Percentiles rank a stretch among this genome's conserved stretches.
Conservation (phyloP, 1,284 basidiomycete genomes). For the Ceratobasidium sp. region DNA sequence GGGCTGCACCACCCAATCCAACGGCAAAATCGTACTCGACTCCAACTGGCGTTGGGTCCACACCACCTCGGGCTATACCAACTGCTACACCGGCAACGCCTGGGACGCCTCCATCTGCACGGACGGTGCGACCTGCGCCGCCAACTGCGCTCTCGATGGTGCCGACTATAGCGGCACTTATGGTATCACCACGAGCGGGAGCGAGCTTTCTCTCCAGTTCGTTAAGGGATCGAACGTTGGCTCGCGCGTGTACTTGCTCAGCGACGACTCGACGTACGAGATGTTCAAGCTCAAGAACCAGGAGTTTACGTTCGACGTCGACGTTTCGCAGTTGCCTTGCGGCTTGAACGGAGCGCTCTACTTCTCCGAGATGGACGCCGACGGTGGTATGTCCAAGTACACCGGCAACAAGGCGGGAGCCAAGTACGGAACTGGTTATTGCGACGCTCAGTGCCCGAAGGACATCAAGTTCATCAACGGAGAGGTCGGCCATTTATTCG, state of each 20-base stretch:
- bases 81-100: slow-evolving; percentile 67
- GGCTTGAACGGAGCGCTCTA: slow-evolving; percentile 70
- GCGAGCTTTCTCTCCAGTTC: slow-evolving; percentile 67
- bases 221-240: slow-evolving; percentile 67
- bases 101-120: slow-evolving; percentile 60
- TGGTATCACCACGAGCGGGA: slow-evolving; percentile 64
- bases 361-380: slow-evolving; percentile 67
- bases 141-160: slow-evolving; percentile 71
- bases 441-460: slow-evolving; percentile 71
- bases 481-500: slow-evolving; percentile 56
- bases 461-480: slow-evolving; percentile 64
- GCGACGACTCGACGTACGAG: slow-evolving; percentile 61
- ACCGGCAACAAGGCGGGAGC: slow-evolving; percentile 70
- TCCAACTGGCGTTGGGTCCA: slow-evolving; percentile 50
- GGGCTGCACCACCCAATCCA: slow-evolving; percentile 43
- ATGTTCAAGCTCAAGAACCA: slow-evolving; percentile 68
- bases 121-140: slow-evolving; percentile 62
- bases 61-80: slow-evolving; percentile 46
- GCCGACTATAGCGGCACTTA: slow-evolving; percentile 67
- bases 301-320: slow-evolving; percentile 72
- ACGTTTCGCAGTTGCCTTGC: slow-evolving; percentile 68
- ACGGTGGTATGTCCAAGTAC: slow-evolving; percentile 67
- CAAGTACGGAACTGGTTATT: slow-evolving; percentile 71
- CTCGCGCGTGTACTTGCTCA: slow-evolving; percentile 69
- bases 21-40: slow-evolving; percentile 46